A percentile compares a stretch with the other conserved stretches of the same genome.
Evolutionary conservation across 306 rosid genomes (phyloP).

Genomic region (Cotoneaster glaucophyllus): DNA sequence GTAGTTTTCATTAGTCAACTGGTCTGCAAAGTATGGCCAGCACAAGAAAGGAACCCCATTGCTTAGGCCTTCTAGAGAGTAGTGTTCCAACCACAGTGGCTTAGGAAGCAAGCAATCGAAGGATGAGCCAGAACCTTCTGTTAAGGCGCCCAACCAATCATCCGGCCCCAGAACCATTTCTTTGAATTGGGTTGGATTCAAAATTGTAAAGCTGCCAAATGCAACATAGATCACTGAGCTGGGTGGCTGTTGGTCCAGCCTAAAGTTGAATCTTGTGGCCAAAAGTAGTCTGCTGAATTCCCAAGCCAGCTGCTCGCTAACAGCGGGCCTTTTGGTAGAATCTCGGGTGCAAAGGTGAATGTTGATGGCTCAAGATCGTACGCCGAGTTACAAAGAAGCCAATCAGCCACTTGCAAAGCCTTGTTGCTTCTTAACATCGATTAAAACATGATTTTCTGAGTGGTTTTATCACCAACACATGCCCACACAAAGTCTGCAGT

Average conservation of each 20-base stretch:
- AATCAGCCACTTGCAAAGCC: not conserved
- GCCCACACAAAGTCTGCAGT: conserved; percentile 50
- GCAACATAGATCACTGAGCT: not conserved
- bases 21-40: not conserved
- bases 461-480: conserved; percentile 32
- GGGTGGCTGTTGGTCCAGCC: not conserved
- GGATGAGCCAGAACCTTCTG: not conserved
- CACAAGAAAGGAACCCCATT: not conserved
- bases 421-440: conserved; percentile 22
- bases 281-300: not conserved
- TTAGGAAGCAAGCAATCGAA: not conserved
- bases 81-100: not conserved
- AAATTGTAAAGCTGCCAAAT: not conserved
- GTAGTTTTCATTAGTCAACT: not conserved
- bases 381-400: not conserved
- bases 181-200: not conserved
- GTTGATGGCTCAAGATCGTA: not conserved
- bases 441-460: conserved; percentile 48
- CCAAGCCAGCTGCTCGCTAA: not conserved
- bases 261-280: not conserved
- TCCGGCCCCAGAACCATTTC: not conserved
- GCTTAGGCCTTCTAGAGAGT: not conserved
- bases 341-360: not conserved
- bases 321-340: not conserved
- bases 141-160: not conserved